These are phyloP conservation scores for Leccinum uliginosum DNA, from an alignment of 768 basidiomycete genomes.

Conservation along the genomic window DNA sequence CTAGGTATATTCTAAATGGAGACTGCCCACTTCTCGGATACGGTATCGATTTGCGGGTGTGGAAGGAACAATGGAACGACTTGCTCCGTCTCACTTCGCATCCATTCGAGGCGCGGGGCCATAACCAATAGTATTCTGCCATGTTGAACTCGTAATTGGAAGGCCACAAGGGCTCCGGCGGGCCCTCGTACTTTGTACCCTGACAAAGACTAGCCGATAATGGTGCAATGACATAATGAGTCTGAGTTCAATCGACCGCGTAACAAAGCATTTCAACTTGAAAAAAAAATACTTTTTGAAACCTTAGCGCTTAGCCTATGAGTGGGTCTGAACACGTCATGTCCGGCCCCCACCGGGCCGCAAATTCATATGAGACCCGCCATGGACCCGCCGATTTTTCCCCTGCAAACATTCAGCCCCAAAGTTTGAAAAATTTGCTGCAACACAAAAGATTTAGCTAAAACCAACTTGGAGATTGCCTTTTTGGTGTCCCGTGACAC, in stretches of 20 bases:
- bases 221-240: neutral
- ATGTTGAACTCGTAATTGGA: neutral
- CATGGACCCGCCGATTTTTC: neutral
- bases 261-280: neutral
- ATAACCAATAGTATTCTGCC: neutral
- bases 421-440: no score
- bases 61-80: neutral
- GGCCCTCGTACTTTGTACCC: neutral
- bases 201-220: neutral
- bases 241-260: neutral
- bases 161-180: neutral
- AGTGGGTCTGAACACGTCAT: neutral
- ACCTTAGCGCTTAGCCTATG: neutral
- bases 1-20: neutral
- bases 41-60: neutral
- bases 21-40: neutral
- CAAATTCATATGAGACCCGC: neutral
- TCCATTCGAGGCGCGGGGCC: neutral
- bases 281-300: neutral
- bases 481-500: neutral
- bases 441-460: no score
- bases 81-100: neutral
- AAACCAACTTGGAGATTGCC: neutral
- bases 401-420: neutral
- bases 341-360: neutral